These are phyloP conservation scores for Hemileccinum rubropunctum DNA, from an alignment of 768 basidiomycete genomes.

Conservation along the genomic window DNA sequence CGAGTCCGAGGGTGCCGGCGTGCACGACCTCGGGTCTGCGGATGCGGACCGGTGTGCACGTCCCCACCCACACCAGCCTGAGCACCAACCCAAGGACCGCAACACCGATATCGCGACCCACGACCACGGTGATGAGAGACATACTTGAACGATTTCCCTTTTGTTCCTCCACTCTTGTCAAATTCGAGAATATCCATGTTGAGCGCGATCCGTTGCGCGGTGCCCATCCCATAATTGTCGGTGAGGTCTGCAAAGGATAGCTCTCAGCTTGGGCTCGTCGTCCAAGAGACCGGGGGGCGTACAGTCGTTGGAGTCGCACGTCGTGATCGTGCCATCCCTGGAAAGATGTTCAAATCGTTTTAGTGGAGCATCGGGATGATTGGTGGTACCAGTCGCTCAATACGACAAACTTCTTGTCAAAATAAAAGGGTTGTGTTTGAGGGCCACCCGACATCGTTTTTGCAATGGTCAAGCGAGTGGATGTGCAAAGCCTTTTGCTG, in stretches of 20 bases:
- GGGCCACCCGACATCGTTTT: slow-evolving; percentile 10
- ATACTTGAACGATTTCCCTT: slow-evolving; percentile 38
- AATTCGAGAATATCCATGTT: slow-evolving; percentile 63
- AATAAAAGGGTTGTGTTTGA: slow-evolving; percentile 21
- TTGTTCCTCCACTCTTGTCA: slow-evolving; percentile 18
- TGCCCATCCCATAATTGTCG: slow-evolving; percentile 87
- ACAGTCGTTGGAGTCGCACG: slow-evolving; percentile 92
- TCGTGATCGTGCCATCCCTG: slow-evolving; percentile 95
- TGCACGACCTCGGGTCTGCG: too few relatives aligned
- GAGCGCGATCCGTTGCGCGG: slow-evolving; percentile 65
- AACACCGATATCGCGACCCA: neutral
- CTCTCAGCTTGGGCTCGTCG: neutral
- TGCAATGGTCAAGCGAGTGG: neutral
- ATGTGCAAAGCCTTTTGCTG: neutral
- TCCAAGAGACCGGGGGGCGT: slow-evolving; percentile 17
- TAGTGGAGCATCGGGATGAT: neutral
- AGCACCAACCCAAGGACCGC: neutral
- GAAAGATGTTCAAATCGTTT: neutral
- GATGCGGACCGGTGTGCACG: too few relatives aligned
- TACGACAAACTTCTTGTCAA: slow-evolving; percentile 80
- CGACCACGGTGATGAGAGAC: slow-evolving; percentile 27
- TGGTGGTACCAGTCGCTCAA: slow-evolving; percentile 87
- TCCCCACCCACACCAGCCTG: neutral
- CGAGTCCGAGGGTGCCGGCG: too few relatives aligned
- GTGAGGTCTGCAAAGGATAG: slow-evolving; percentile 62